These are phyloP conservation scores for Rhynchosporium graminicola DNA, from an alignment of 2,329 filamentous ascomycete genomes.

Conservation along the genomic window DNA sequence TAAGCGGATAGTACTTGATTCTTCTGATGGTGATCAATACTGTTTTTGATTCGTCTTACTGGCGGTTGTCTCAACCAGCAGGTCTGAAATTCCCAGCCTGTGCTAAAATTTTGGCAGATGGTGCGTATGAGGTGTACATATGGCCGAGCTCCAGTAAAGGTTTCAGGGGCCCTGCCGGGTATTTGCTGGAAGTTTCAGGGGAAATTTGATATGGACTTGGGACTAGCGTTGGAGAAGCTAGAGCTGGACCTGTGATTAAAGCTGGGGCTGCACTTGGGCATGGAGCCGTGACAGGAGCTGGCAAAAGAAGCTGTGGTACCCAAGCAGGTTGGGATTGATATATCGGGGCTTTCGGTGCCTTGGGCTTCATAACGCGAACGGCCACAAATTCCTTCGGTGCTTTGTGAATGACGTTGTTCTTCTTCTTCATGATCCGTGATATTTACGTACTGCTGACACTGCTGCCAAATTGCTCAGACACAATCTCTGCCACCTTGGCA, in stretches of 20 bases:
- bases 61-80: no score
- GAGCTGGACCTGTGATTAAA: no score
- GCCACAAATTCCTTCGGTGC: neutral
- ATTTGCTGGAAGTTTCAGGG: neutral
- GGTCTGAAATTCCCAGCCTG: no score
- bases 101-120: neutral
- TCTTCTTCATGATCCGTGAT: constrained; percentile 9
- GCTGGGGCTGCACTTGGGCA: no score
- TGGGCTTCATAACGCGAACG: neutral
- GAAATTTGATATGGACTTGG: neutral
- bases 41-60: no score
- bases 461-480: neutral
- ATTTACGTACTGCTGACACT: constrained; percentile 1
- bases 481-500: constrained; percentile 8
- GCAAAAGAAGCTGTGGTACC: neutral
- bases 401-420: constrained; percentile 2
- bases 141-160: neutral
- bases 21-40: no score
- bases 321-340: neutral
- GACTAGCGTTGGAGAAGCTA: no score
- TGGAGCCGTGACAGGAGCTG: neutral
- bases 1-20: no score
- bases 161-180: neutral
- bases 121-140: neutral
- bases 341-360: neutral